These are phyloP conservation scores for Suillus alpinus DNA, from an alignment of 768 basidiomycete species.

Conservation along the genomic window DNA sequence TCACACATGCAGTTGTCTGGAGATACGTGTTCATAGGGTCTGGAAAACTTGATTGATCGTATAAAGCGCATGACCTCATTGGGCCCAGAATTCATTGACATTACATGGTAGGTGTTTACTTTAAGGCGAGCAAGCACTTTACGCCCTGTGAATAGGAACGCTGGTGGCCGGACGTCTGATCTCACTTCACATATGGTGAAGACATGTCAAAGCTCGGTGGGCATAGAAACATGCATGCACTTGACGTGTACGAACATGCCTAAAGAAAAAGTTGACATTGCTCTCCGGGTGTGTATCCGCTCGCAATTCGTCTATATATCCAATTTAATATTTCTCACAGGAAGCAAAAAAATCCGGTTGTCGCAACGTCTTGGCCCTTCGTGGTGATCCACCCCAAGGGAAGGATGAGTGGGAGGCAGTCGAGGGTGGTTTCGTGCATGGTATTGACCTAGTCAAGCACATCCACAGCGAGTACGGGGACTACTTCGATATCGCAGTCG, in stretches of 20 bases:
- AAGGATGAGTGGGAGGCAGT: constrained; percentile 91
- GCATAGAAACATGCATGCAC: constrained; percentile 98
- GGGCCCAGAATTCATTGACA: constrained; percentile 97
- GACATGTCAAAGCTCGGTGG: constrained; percentile 89
- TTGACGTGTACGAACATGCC: constrained; percentile 99
- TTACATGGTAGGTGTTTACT: constrained; percentile 70
- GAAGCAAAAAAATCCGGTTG: constrained; percentile 89
- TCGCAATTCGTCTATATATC: constrained; percentile 6
- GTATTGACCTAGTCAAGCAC: constrained; percentile 88
- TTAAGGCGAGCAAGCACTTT: not conserved
- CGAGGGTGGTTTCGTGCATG: constrained; percentile 86
- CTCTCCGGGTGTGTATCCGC: constrained; percentile 63
- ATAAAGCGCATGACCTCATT: constrained; percentile 96
- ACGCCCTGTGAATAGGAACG: constrained; percentile 64
- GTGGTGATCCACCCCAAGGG: constrained; percentile 89
- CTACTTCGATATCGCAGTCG: constrained; percentile 93
- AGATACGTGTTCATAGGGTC: constrained; percentile 16
- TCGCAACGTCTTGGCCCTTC: constrained; percentile 88
- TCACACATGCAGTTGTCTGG: not conserved
- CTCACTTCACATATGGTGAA: constrained; percentile 92
- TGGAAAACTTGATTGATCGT: constrained; percentile 96
- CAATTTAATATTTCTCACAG: constrained; percentile 37
- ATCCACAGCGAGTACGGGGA: constrained; percentile 81
- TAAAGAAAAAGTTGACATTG: constrained; percentile 90
- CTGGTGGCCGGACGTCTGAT: constrained; percentile 93